Percentiles rank a stretch among this genome's conserved stretches.
Evolutionary conservation across 2,329 filamentous ascomycete species (phyloP).

Genomic region (Pseudocercospora eumusae): DNA sequence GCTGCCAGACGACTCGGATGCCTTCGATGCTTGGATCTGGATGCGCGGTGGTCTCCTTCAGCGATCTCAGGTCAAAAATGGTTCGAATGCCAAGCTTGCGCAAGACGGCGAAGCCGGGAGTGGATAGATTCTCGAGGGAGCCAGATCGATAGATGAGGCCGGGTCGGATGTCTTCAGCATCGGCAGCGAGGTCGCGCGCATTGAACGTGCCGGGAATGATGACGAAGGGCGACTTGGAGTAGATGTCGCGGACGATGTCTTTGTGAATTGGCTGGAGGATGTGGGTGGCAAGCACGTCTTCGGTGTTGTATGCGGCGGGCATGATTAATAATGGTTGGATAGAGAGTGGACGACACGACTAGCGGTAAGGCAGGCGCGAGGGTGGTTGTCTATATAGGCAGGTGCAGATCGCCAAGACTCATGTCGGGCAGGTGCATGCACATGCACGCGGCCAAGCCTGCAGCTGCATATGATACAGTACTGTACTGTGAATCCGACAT

Average conservation of each 20-base stretch:
- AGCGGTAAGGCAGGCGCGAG: conserved; percentile 5
- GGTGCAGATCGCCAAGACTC: neutral
- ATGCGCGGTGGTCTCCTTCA: conserved; percentile 7
- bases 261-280: conserved; percentile 4
- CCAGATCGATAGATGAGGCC: conserved; percentile 7
- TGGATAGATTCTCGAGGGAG: neutral
- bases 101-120: conserved; percentile 6
- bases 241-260: conserved; percentile 11
- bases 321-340: neutral
- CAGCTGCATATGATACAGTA: no score
- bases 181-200: conserved; percentile 8
- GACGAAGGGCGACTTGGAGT: conserved; percentile 11
- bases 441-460: neutral
- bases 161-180: neutral
- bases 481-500: no score
- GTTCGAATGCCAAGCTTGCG: conserved; percentile 12
- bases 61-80: conserved; percentile 10
- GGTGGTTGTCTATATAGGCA: neutral
- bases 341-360: neutral
- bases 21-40: conserved; percentile 6
- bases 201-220: conserved; percentile 15
- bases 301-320: conserved; percentile 8
- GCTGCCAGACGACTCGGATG: conserved; percentile 8
- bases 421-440: neutral
- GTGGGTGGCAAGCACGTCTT: conserved; percentile 9